Conservation (phyloP, 495 filamentous ascomycete species). For the Neurospora sp. region DNA sequence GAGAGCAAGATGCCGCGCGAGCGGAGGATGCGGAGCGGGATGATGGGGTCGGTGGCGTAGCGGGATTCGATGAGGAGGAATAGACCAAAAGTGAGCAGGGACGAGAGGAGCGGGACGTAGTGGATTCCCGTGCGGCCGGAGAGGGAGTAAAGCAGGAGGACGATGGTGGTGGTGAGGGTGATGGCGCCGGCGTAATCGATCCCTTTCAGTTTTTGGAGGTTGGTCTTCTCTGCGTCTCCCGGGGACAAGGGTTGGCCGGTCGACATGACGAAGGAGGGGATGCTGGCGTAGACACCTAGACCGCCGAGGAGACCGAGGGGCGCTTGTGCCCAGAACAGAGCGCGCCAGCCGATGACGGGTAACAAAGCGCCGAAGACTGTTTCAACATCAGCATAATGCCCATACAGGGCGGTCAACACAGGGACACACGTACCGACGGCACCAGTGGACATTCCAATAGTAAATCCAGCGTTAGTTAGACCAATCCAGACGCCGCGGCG, state of each 20-base stretch:
- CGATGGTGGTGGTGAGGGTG: constrained; percentile 44
- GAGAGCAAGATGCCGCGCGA: constrained; percentile 56
- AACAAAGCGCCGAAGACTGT: constrained; percentile 56
- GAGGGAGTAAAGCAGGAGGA: constrained; percentile 57
- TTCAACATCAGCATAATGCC: no score
- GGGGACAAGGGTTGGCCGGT: constrained; percentile 7
- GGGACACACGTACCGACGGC: no score
- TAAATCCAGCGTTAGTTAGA: constrained; percentile 49
- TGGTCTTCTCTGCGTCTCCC: constrained; percentile 11
- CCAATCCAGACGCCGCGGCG: constrained; percentile 62
- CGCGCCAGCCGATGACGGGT: constrained; percentile 55
- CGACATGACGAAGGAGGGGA: constrained; percentile 35
- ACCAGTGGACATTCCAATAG: constrained; percentile 58
- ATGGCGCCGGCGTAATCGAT: constrained; percentile 63
- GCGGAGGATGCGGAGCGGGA: constrained; percentile 54
- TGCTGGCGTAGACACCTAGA: constrained; percentile 46
- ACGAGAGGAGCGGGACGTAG: constrained; percentile 46
- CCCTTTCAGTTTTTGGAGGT: constrained; percentile 41
- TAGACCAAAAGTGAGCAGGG: constrained; percentile 36
- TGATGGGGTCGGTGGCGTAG: constrained; percentile 53
- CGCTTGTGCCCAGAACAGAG: constrained; percentile 58
- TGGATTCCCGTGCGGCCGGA: constrained; percentile 41
- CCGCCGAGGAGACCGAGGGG: constrained; percentile 48
- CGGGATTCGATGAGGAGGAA: constrained; percentile 54
- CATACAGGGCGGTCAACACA: no score